A percentile compares a stretch with the other conserved stretches of the same genome.
phyloP scores from a whole-genome alignment of 1,284 basidiomycete genomes.

The Cutaneotrichosporon dermatis region DNA sequence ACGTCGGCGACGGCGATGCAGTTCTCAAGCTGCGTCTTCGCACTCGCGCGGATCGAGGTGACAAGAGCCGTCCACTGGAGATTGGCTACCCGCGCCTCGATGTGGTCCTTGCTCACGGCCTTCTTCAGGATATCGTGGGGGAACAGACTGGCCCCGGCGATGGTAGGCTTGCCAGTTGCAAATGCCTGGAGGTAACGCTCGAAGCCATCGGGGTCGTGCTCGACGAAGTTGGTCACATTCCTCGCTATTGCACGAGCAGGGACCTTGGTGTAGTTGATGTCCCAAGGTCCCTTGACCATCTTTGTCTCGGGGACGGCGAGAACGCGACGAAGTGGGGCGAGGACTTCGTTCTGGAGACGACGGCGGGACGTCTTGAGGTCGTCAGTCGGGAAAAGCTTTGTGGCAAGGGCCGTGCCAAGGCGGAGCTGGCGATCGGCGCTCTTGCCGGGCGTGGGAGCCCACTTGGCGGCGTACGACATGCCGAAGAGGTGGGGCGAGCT shows the following conservation, averaged over 20 bases:
- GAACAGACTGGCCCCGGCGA: conserved; percentile 28
- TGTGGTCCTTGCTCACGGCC: not conserved
- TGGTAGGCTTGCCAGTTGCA: conserved; percentile 50
- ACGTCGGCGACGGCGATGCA: conserved; percentile 68
- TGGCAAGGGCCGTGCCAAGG: conserved; percentile 59
- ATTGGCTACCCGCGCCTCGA: conserved; percentile 52
- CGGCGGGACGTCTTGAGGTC: conserved; percentile 39
- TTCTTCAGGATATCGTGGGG: conserved; percentile 31
- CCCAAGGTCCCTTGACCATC: conserved; percentile 52
- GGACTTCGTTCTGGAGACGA: conserved; percentile 32
- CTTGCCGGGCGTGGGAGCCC: conserved; percentile 60
- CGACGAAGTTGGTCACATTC: conserved; percentile 56
- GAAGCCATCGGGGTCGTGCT: conserved; percentile 60
- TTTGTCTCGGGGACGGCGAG: conserved; percentile 56
- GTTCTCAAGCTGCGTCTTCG: conserved; percentile 54
- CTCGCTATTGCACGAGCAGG: conserved; percentile 59
- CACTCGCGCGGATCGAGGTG: conserved; percentile 54
- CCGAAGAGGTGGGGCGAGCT: conserved; percentile 46
- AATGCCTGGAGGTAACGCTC: conserved; percentile 57
- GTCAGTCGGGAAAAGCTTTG: conserved; percentile 52
- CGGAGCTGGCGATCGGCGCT: conserved; percentile 62
- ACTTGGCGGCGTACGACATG: conserved; percentile 61
- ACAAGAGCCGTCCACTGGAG: conserved; percentile 64
- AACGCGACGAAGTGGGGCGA: conserved; percentile 56
- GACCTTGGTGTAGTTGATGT: conserved; percentile 58